Evolutionary conservation across 1,284 basidiomycete genomes (phyloP), one percentile per base, ranked within the genome.

Genomic region (Golubevia pallescens): DNA sequence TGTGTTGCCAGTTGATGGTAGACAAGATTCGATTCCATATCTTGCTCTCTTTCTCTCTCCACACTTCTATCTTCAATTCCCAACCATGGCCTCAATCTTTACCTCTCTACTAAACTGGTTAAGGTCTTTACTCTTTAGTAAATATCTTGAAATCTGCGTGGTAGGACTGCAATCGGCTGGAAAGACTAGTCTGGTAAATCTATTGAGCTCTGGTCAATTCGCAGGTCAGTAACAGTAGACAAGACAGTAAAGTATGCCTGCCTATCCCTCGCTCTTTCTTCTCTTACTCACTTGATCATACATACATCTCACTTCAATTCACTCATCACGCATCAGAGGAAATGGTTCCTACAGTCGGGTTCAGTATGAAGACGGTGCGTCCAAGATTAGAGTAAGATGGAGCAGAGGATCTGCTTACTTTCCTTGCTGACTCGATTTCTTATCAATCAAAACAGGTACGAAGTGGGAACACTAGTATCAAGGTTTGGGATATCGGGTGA

Each of bases 101-200:
- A 86, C 89, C 6, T 89, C 90, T 16, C 70, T 94, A 55, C 87
- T 93, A 69, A 83, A 87, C 68, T 89, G 88, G 88, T 83, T 90
- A 14, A 82, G 87, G 38, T 87, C 87, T 10, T 71, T 90, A 1
- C 89, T 99, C 89, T 97, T 95, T 87, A 90, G 93, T 51, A 96
- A 94, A 79, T 89, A 92, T 53, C 91, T 95, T 58, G 96, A 98
- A 86, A 92, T 98, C 74, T 93, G 93, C 10, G 91, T 97, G 28
- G 93, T 98, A 56, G 96, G 96, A 48, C 87, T 98, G 34, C 95
- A 97, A 88, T 83, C 84, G 28, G 86, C 86, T 3, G 87, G 86
- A 55, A 86, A 86, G 74, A 83, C 80, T 1, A 74, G 75, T 2
- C 66, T 83, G 8, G 77, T 78, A 63, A 77, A 75, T 48, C 61